Conservation (phyloP, 2,329 filamentous ascomycete genomes). For the Ophiostoma fasciatum region DNA sequence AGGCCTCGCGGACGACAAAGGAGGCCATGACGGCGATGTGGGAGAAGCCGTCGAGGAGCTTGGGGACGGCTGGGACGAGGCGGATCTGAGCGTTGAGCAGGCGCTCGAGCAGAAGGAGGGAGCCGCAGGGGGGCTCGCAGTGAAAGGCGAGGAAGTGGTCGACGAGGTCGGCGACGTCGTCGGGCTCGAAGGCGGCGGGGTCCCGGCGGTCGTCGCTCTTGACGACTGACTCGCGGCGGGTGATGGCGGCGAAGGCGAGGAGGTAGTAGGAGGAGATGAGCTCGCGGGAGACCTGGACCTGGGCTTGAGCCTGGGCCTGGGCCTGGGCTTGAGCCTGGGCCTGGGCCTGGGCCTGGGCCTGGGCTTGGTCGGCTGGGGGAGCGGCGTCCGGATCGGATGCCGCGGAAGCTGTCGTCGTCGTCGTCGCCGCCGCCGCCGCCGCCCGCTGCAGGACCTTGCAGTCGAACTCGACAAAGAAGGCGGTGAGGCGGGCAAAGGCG, state of each 20-base stretch:
- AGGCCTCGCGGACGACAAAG: slow-evolving; percentile 19
- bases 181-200: not conserved
- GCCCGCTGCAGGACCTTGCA: slow-evolving; percentile 18
- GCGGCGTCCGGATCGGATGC: too few relatives aligned
- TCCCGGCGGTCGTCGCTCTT: slow-evolving; percentile 16
- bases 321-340: too few relatives aligned
- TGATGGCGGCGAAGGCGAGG: slow-evolving; percentile 25
- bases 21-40: slow-evolving; percentile 22
- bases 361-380: too few relatives aligned
- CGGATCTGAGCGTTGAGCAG: slow-evolving; percentile 26
- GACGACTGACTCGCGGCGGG: slow-evolving; percentile 12
- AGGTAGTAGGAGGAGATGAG: slow-evolving; percentile 32
- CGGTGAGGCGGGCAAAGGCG: slow-evolving; percentile 33
- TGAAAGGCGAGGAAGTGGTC: slow-evolving; percentile 26
- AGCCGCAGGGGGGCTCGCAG: slow-evolving; percentile 20
- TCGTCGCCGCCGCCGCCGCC: slow-evolving; percentile 14
- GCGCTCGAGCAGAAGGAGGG: slow-evolving; percentile 26
- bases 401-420: too few relatives aligned
- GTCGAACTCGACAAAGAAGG: slow-evolving; percentile 38
- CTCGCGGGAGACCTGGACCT: too few relatives aligned
- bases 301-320: too few relatives aligned
- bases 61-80: slow-evolving; percentile 30
- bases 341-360: too few relatives aligned
- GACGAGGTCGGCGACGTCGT: slow-evolving; percentile 26
- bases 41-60: slow-evolving; percentile 28